phyloP scores from a whole-genome alignment of 2,329 filamentous ascomycete species.

The Aspergillus neotritici region DNA sequence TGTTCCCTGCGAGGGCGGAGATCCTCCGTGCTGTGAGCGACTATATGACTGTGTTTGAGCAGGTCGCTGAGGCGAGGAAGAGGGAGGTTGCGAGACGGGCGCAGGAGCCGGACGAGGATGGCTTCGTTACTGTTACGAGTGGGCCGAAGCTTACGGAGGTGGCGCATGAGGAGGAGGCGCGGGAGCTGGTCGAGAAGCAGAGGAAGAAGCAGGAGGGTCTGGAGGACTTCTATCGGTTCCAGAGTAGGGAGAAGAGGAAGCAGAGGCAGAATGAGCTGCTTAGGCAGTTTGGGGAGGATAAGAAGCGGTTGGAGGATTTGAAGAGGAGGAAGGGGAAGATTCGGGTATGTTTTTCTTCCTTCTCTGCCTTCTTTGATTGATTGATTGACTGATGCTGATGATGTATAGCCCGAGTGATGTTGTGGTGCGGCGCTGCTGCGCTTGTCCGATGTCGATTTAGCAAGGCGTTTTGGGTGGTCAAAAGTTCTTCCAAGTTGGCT shows the following conservation, averaged over 20 bases:
- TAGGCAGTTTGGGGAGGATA: conserved; percentile 70
- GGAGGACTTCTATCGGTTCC: conserved; percentile 78
- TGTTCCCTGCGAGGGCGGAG: conserved; percentile 61
- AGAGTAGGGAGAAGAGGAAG: conserved; percentile 73
- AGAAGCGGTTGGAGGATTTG: conserved; percentile 65
- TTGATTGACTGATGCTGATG: conserved; percentile 10
- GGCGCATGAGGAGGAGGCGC: conserved; percentile 65
- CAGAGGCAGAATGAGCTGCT: conserved; percentile 64
- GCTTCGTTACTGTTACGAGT: conserved; percentile 84
- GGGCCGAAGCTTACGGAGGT: conserved; percentile 68
- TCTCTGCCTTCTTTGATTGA: not conserved
- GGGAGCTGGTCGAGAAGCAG: conserved; percentile 53
- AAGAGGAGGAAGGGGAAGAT: conserved; percentile 61
- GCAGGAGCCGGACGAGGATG: conserved; percentile 85
- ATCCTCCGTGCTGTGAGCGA: conserved; percentile 73
- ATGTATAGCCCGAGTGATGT: conserved; percentile 30
- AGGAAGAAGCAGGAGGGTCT: conserved; percentile 60
- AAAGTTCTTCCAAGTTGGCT: conserved; percentile 11
- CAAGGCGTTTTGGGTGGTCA: conserved; percentile 28
- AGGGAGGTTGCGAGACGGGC: conserved; percentile 57
- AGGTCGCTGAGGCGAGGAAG: conserved; percentile 63
- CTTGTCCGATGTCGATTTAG: conserved; percentile 16
- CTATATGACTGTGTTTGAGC: conserved; percentile 73
- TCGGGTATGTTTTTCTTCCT: conserved; percentile 32
- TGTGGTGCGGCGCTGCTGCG: conserved; percentile 12